Percentiles rank a stretch among this genome's conserved stretches.
These are phyloP conservation scores for Allomyces macrogynus DNA, from an alignment of 192 early-diverging fungal genomes.

Conservation along the genomic window DNA sequence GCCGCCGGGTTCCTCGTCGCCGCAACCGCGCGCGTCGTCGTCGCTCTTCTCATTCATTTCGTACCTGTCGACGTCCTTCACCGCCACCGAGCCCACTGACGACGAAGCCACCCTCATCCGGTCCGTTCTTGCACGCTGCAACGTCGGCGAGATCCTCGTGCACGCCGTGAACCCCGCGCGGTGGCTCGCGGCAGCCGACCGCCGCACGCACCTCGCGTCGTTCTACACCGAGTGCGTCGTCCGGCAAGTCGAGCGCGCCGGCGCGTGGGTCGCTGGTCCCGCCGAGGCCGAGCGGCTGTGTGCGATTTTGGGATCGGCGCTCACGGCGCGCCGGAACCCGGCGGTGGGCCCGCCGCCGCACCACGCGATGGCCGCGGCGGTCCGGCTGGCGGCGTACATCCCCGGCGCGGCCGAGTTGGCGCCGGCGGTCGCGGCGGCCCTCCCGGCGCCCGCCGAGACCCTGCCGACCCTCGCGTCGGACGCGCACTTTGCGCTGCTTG, in stretches of 20 bases:
- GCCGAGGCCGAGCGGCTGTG: not conserved
- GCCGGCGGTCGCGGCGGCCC: no score
- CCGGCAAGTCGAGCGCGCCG: not conserved
- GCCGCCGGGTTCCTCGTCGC: no score
- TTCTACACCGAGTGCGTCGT: not conserved
- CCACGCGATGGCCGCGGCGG: no score
- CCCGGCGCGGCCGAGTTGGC: no score
- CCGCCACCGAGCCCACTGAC: not conserved
- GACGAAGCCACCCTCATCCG: not conserved
- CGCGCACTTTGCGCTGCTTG: no score
- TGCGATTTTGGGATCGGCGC: not conserved
- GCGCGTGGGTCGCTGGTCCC: not conserved
- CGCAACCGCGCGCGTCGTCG: not conserved
- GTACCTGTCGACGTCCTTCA: not conserved
- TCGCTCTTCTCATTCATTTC: conserved; percentile 1
- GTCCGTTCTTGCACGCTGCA: not conserved
- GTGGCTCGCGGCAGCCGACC: not conserved
- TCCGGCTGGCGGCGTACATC: no score
- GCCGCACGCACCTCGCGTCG: not conserved
- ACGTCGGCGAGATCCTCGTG: not conserved
- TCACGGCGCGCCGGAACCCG: no score
- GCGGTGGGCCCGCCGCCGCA: no score
- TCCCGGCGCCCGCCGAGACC: no score
- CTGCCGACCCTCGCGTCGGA: no score
- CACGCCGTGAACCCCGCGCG: not conserved